phyloP scores from a whole-genome alignment of 1,139 yeast genomes.

The Yamadazyma songkhlaensis region DNA sequence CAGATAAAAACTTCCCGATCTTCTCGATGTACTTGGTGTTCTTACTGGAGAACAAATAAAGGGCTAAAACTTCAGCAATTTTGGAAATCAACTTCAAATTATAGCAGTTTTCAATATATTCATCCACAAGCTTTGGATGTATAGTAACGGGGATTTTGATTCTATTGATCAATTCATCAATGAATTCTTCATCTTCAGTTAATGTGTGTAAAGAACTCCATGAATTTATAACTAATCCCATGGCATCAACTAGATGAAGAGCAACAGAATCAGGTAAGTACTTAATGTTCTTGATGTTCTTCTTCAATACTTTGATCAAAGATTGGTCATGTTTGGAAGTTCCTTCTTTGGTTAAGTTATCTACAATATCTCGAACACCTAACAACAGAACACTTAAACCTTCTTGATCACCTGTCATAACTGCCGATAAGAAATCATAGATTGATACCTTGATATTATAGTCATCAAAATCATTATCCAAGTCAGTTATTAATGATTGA shows the following conservation, averaged over 20 bases:
- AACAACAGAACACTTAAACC: constrained; percentile 78
- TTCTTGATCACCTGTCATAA: constrained; percentile 77
- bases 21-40: constrained; percentile 37
- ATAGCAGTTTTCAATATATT: constrained; percentile 47
- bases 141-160: constrained; percentile 21
- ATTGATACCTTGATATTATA: constrained; percentile 54
- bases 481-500: constrained; percentile 55
- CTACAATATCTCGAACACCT: constrained; percentile 62
- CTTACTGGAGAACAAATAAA: constrained; percentile 62
- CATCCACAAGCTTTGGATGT: constrained; percentile 17
- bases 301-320: constrained; percentile 58
- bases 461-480: constrained; percentile 59
- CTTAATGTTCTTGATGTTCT: constrained; percentile 50
- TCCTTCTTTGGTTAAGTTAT: constrained; percentile 25
- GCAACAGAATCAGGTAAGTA: constrained; percentile 57
- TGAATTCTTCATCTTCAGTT: constrained; percentile 49
- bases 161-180: constrained; percentile 47
- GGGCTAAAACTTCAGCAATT: constrained; percentile 71
- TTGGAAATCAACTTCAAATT: constrained; percentile 60
- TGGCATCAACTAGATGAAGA: constrained; percentile 60
- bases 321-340: constrained; percentile 20
- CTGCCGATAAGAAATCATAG: constrained; percentile 73
- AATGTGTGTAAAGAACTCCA: constrained; percentile 61
- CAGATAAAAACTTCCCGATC: constrained; percentile 42
- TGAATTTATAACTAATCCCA: constrained; percentile 62